Conservation (phyloP, 805 yeast genomes). For the Candida odintsovae region DNA sequence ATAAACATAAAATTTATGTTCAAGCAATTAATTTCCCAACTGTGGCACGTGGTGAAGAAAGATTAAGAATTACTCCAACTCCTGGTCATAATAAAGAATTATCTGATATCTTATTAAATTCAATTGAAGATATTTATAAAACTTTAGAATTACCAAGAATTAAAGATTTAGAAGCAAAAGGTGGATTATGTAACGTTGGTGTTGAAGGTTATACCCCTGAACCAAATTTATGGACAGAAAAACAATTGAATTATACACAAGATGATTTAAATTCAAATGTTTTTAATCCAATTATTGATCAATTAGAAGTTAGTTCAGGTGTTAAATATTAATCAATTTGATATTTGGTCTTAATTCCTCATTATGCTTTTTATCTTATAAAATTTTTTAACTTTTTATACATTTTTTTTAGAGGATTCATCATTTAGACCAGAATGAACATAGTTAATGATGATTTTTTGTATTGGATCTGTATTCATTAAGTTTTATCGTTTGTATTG, state of each 20-base stretch:
- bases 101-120: conserved; percentile 67
- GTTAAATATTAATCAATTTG: conserved; percentile 16
- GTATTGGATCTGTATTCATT: too few species aligned
- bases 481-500: too few species aligned
- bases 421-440: background rate
- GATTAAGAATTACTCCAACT: conserved; percentile 97
- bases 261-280: conserved; percentile 64
- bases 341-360: background rate
- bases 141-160: conserved; percentile 71
- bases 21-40: conserved; percentile 99
- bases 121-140: conserved; percentile 76
- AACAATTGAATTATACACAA: conserved; percentile 61
- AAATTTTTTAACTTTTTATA: too few species aligned
- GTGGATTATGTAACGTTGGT: conserved; percentile 94
- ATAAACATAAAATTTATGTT: conserved; percentile 83
- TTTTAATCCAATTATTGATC: conserved; percentile 52
- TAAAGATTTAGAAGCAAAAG: conserved; percentile 67
- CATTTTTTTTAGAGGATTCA: background rate
- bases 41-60: conserved; percentile 91
- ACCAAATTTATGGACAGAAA: conserved; percentile 83
- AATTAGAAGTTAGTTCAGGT: conserved; percentile 72
- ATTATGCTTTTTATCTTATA: background rate
- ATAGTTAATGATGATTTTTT: background rate
- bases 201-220: conserved; percentile 39
- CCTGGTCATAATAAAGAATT: conserved; percentile 87